Evolutionary conservation across 495 filamentous ascomycete species (phyloP).

Genomic region (Penicillium robsamsonii): DNA sequence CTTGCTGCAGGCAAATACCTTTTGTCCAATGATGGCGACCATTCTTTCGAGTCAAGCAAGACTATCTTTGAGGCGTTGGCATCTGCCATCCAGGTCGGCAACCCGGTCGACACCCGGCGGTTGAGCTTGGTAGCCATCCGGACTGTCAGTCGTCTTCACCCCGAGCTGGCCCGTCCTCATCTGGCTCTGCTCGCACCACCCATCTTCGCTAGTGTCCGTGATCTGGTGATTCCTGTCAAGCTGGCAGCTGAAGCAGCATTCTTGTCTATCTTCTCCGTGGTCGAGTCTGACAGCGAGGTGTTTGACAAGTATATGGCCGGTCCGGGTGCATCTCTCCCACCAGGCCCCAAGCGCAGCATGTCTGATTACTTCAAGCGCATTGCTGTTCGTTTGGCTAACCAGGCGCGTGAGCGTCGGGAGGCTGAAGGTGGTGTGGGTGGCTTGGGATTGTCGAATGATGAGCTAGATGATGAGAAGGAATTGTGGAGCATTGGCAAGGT

Average conservation of each 20-base stretch:
- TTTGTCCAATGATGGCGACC: conserved; percentile 54
- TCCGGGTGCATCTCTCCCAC: conserved; percentile 56
- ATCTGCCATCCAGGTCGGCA: conserved; percentile 69
- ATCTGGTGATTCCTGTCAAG: conserved; percentile 94
- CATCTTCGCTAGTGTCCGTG: conserved; percentile 86
- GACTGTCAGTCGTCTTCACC: conserved; percentile 72
- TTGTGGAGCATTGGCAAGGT: conserved; percentile 93
- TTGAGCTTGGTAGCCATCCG: conserved; percentile 86
- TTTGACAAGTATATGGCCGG: conserved; percentile 88
- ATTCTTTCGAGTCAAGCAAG: conserved; percentile 64
- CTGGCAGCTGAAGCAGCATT: conserved; percentile 93
- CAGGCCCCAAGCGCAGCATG: conserved; percentile 83
- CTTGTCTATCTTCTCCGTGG: conserved; percentile 87
- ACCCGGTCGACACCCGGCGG: conserved; percentile 76
- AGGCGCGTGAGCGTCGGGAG: conserved; percentile 82
- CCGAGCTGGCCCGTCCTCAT: conserved; percentile 75
- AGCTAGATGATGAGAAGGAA: conserved; percentile 90
- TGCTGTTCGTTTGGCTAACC: conserved; percentile 72
- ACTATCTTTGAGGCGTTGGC: conserved; percentile 75
- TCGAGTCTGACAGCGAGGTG: conserved; percentile 77
- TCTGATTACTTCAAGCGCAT: conserved; percentile 96
- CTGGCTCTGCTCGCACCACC: conserved; percentile 73
- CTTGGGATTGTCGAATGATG: conserved; percentile 80
- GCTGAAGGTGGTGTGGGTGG: conserved; percentile 88
- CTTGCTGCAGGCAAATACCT: conserved; percentile 95